Base-by-base conservation (phyloP, 495 filamentous ascomycete species). In the Usnea hakonensis region DNA sequence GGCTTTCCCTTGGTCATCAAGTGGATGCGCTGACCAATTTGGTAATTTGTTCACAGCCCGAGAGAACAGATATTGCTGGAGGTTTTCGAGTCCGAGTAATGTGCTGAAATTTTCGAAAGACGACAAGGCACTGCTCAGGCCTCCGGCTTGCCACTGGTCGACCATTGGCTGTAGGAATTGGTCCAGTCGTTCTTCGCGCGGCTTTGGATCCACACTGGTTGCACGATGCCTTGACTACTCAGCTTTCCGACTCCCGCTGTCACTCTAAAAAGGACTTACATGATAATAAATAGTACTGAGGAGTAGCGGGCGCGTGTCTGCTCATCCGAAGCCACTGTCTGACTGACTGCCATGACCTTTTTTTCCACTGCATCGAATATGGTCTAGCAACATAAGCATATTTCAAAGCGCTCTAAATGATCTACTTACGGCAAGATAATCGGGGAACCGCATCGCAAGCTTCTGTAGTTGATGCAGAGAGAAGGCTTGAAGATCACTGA, bases 301-400 rank as follows among this genome's bases (percentile, higher is more conserved):
- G 72, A 96, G 84, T 68, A 86, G 84, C 77, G 87, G 82, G 77
- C 90, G 79, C 73, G 79, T 72, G 81, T 83, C 64, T 88, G 87
- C 66, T 91, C 85, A 68, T 96, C 91, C 9, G 88, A 77, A 19
- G 78, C 84, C 55, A 88, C 86, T 5, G 84, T 81, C 50, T 85
- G 71, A 46, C 90, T 83, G 71, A 97, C 87, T 65, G 91, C 88
- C 62, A 85, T 85, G 60, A 97, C 87, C 69, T 91, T 92, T 8
- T 79, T 78, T 70, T 95, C 88, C 8, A 97, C 80, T 55, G 91
- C 80, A 57, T 93, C 88, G 67, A 96, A 99, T 26, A 96, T 91
- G 16, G 83, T 83, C 84, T 85, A 44, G 28, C 57, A 17, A 33
- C 21, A 33, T 73, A 61, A 72, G 65, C 54, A 62, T 19, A 46